Base-by-base conservation (phyloP, 2,329 filamentous ascomycete genomes). In the Talaromyces piceae region DNA sequence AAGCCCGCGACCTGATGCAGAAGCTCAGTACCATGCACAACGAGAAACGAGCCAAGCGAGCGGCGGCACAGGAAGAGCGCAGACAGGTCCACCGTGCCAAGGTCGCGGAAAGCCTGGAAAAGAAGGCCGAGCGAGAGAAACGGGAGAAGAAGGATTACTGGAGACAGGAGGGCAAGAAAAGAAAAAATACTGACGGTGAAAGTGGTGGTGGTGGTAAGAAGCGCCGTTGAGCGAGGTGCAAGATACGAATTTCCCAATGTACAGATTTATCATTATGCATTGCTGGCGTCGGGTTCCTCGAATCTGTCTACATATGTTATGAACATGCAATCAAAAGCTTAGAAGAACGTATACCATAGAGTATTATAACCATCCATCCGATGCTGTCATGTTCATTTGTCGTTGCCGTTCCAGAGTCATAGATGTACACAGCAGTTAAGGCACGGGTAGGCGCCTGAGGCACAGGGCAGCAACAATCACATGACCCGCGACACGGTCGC, bases 91-190 rank as follows among this genome's bases (percentile, higher is more conserved):
- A 95, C 71, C 78, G 85, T 59, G 87, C 86, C 73, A 93, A 89
- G 77, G 79, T 96, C 37, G 86, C 82, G 6, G 88, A 88, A 63
- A 83, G 84, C 63, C 78, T 83, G 63, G 90, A 95, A 79, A 94
- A 90, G 82, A 87, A 88, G 73, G 80, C 80, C 52, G 88, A 84
- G 54, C 77, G 91, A 48, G 91, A 97, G 77, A 94, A 91, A 81
- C 82, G 83, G 61, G 91, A 98, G 75, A 86, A 83, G 66, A 86
- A 95, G 68, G 91, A 95, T 61, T 98, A 83, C 66, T 98, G 93
- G 93, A 78, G 83, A 61, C 84, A 83, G 62, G 94, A 98, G 72
- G 93, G 93, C 8, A 88, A 86, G 75, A 88, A 88, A 74, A 76
- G 85, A 59, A 82, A 80, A 68, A 76, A 76, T 28, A 72, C 76